Evolutionary conservation across 129 eudicot genomes (phyloP), one percentile per base, ranked within the genome.

Genomic region (Ambrosia artemisiifolia): DNA sequence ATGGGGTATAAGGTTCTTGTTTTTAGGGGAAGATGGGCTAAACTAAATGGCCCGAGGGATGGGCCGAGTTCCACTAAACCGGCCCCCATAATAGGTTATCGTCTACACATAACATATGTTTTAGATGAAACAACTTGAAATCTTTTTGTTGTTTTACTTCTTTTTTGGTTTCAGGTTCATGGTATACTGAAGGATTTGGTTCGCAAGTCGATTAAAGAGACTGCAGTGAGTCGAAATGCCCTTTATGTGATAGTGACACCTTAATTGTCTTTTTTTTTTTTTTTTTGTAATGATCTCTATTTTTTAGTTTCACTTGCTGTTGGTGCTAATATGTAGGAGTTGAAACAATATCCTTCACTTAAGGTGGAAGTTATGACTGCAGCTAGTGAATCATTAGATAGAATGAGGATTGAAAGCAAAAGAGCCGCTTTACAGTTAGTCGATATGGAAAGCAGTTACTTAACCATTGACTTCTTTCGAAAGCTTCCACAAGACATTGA

Each of bases 401-500:
- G 91, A 75, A 87, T 90, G 97, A 87, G 83, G 84, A 84, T 77
- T 63, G 97, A 94, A 78, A 90, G 98, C 87, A 90, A 73, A 86
- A 86, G 78, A 77, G 98, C 97, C 13, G 84, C 97, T 62, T 36
- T 94, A 68, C 98, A 87, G 87, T 86, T 94, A 49, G 97, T 94
- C 24, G 98, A 94, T 11, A 94, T 94, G 98, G 98, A 94, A 72
- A 83, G 87, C 50, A 86, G 95, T 83, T 94, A 94, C 74, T 71
- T 94, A 61, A 94, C 98, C 19, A 88, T 94, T 54, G 98, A 94
- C 42, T 94, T 85, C 83, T 94, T 94, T 79, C 86, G 98, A 55
- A 94, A 90, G 87, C 97, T 94, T 82, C 98, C 98, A 69, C 98
- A 90, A 67, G 97, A 94, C 75, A 67, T 88, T 34, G 98, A 90